Evolutionary conservation across 2,329 filamentous ascomycete genomes (phyloP), one percentile per base, ranked within the genome.

Genomic region (Aspergillus arachidicola): DNA sequence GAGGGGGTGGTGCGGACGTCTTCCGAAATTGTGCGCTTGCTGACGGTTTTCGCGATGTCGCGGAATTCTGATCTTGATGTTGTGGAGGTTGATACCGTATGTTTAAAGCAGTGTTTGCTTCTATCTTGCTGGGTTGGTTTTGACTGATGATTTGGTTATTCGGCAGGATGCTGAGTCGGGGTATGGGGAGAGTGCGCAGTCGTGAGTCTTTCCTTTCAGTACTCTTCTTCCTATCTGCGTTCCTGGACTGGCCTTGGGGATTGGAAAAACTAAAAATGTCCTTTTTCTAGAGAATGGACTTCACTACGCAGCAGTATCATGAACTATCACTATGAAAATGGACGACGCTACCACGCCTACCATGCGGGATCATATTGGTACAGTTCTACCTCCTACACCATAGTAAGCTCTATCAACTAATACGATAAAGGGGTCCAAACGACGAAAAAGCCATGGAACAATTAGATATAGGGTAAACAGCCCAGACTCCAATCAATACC

Each of bases 281-380:
- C 14, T 7, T 16, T 3, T 3, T 9, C 9, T 4, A 55, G 51
- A 28, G 51, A 55, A 26, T 38, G 21, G 21, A 38, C 32, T 14
- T 55, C 51, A 4, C 34, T 55, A 10, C 32, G 51, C n/a, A 55
- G 51, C 51, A 55, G 51, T 46, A 70, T 76, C 38, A 69, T 68
- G 46, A 65, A 72, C 21, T 75, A 76, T 50, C 66, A 69, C 45
- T 66, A 70, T 41, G 70, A 73, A 19, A 69, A 74, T 61, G 73
- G 73, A 5, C 66, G 75, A 30, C 69, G 72, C 14, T 77, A 75
- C 51, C 74, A 77, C 56, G 68, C 74, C n/a, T 76, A 72, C 57
- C 68, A 73, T 19, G 68, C 69, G 4, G 73, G 74, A 7, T 62
- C 67, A 19, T 71, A 70, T 43, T 71, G 68, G 69, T 62, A 60